Evolutionary conservation across 2,329 filamentous ascomycete species (phyloP).

Genomic region (Botrytis squamosa): DNA sequence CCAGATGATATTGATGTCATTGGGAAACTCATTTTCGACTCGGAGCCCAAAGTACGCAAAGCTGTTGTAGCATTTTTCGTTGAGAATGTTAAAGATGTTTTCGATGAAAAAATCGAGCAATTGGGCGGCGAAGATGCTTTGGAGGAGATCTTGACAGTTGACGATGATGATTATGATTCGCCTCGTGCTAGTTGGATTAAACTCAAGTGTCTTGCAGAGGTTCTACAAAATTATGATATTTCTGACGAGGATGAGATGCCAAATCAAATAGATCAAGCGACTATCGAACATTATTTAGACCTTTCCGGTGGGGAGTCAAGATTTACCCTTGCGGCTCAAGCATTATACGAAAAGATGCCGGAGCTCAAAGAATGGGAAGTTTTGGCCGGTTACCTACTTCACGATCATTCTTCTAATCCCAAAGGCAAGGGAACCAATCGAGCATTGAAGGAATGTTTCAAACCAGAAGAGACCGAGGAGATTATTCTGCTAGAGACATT

Average conservation of each 20-base stretch:
- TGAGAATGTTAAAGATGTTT: slow-evolving; percentile 79
- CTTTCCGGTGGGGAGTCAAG: slow-evolving; percentile 71
- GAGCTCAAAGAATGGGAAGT: slow-evolving; percentile 86
- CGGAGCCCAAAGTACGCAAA: slow-evolving; percentile 79
- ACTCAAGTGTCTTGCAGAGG: slow-evolving; percentile 85
- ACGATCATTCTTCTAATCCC: slow-evolving; percentile 73
- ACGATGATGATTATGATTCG: slow-evolving; percentile 70
- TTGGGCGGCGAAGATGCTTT: slow-evolving; percentile 77
- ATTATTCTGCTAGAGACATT: slow-evolving; percentile 83
- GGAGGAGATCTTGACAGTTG: slow-evolving; percentile 69
- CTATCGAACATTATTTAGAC: slow-evolving; percentile 49
- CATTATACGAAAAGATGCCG: slow-evolving; percentile 76
- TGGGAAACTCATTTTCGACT: slow-evolving; percentile 85
- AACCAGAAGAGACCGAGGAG: slow-evolving; percentile 59
- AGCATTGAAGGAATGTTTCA: slow-evolving; percentile 35
- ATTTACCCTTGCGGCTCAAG: slow-evolving; percentile 81
- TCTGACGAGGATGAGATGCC: slow-evolving; percentile 61
- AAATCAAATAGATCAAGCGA: slow-evolving; percentile 45
- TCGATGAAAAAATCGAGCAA: slow-evolving; percentile 76
- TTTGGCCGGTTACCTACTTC: slow-evolving; percentile 84
- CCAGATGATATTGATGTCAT: slow-evolving; percentile 88
- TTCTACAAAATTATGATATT: slow-evolving; percentile 76
- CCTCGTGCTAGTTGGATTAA: slow-evolving; percentile 85
- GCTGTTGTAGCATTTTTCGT: slow-evolving; percentile 89
- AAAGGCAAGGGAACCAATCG: slow-evolving; percentile 65